phyloP scores from a whole-genome alignment of 2,329 filamentous ascomycete genomes.

The Lachnellula willkommii region DNA sequence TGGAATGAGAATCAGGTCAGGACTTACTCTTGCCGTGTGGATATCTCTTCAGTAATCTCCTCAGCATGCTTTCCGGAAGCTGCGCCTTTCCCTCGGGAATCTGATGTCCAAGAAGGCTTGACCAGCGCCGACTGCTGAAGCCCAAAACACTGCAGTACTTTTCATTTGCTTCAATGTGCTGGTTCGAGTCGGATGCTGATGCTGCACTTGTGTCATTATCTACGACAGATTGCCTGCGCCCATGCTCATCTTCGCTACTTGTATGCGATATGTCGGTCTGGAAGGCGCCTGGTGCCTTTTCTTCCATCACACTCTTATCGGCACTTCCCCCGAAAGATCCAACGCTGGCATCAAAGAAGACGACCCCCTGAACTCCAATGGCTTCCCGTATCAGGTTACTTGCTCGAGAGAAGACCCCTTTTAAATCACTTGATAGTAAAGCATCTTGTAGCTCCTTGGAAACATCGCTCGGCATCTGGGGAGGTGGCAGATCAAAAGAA shows the following conservation, averaged over 20 bases:
- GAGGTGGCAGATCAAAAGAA: constrained; percentile 21
- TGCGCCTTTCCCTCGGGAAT: constrained; percentile 16
- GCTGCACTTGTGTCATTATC: constrained; percentile 9
- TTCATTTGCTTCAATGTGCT: constrained; percentile 7
- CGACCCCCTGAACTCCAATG: constrained; percentile 27
- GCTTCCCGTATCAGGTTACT: constrained; percentile 31
- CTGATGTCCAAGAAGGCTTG: constrained; percentile 24
- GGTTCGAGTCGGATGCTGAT: neutral
- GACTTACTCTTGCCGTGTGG: constrained; percentile 25
- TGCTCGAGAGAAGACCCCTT: constrained; percentile 25
- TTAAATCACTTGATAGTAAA: constrained; percentile 24
- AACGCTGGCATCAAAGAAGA: constrained; percentile 30
- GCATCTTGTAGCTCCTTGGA: constrained; percentile 25
- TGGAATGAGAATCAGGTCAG: neutral
- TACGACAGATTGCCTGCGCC: constrained; percentile 11
- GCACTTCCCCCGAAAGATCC: constrained; percentile 26
- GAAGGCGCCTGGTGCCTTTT: constrained; percentile 26
- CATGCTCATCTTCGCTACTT: constrained; percentile 27
- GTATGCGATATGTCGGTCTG: constrained; percentile 13
- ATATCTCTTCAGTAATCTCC: constrained; percentile 28
- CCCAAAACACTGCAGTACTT: constrained; percentile 28
- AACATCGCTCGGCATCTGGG: constrained; percentile 7
- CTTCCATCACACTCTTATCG: constrained; percentile 18
- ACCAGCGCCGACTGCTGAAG: constrained; percentile 26
- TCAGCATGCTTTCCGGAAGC: constrained; percentile 24